Evolutionary conservation across 2,329 filamentous ascomycete species (phyloP), one percentile per base, ranked within the genome.

Genomic region (Ascochyta lentis): DNA sequence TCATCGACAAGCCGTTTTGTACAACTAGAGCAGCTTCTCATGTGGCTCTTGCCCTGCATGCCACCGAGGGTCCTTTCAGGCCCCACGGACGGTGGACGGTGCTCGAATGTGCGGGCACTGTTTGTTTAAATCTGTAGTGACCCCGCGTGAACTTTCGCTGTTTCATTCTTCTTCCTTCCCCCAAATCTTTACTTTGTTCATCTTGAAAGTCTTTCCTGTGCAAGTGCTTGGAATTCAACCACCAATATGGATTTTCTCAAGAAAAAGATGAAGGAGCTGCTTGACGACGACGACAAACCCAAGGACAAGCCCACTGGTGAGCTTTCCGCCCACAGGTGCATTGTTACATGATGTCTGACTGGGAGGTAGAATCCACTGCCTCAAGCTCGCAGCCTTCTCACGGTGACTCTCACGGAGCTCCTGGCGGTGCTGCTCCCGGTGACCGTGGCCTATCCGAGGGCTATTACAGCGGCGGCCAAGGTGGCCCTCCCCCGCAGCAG

Each of bases 201-300:
- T 23, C 15, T 26, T 26, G 13, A 38, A 6, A 27, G 33, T 34
- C 16, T 16, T 35, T 33, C 7, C 12, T 38, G 24, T 16, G 16
- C 29, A 51, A 43, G 43, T 58, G 27, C 39, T 45, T 12, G 29
- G 10, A 35, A 37, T 26, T 37, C 42, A 22, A 12, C 41, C 24
- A 24, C 44, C 48, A 52, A 7, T 39, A 79, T 80, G 78, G 78
- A 78, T 49, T 80, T 80, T 58, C 73, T 79, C 61, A 79, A 78
- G 67, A 79, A 80, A 58, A 74, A 79, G 60, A 79, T 77, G 66
- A 77, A 77, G 61, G 77, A 79, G 59, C 69, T 79, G 58, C 67
- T 78, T 52, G 74, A 77, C 49, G 73, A 78, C 41, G 74, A 77
- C 56, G 65, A 73, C 31, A 70, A 76, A 58, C 56, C 56, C 19